A percentile compares a stretch with the other conserved stretches of the same genome.
Evolutionary conservation across 2,329 filamentous ascomycete species (phyloP).

Genomic region (Diaporthe sp.): DNA sequence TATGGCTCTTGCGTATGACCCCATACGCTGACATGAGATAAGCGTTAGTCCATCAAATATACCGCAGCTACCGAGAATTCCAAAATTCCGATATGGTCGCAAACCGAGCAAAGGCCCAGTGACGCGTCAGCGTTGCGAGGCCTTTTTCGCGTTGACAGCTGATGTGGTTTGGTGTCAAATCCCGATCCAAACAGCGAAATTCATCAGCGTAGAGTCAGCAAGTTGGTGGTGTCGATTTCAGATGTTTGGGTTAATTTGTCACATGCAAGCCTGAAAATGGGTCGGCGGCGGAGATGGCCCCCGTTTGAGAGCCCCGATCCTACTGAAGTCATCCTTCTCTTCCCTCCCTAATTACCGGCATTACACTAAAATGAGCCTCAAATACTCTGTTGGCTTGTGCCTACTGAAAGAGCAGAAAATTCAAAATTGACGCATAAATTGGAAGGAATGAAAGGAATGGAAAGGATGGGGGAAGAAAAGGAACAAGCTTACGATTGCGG

Average conservation of each 20-base stretch:
- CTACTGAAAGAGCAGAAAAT: too few relatives aligned
- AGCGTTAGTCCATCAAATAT: conserved; percentile 4
- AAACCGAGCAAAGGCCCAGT: not conserved
- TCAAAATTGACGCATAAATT: not conserved
- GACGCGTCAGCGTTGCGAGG: conserved; percentile 24
- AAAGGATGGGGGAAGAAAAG: not conserved
- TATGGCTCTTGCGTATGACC: not conserved
- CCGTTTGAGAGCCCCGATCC: conserved; percentile 6
- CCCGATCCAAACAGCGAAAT: not conserved
- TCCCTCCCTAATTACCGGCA: not conserved
- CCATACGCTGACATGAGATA: conserved; percentile 27
- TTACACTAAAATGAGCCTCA: not conserved
- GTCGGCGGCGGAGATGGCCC: not conserved
- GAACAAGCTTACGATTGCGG: not conserved
- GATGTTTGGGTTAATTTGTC: not conserved
- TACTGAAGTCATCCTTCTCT: not conserved
- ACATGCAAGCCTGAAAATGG: not conserved
- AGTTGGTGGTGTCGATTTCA: not conserved
- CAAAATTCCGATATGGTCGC: not conserved
- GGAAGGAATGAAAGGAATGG: conserved; percentile 19
- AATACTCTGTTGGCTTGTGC: not conserved
- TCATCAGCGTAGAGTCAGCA: conserved; percentile 14
- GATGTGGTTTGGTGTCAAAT: not conserved
- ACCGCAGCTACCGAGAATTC: conserved; percentile 4
- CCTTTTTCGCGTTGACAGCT: not conserved